Evolutionary conservation across 2,329 filamentous ascomycete genomes (phyloP).

Genomic region (Leptographium lundbergii): DNA sequence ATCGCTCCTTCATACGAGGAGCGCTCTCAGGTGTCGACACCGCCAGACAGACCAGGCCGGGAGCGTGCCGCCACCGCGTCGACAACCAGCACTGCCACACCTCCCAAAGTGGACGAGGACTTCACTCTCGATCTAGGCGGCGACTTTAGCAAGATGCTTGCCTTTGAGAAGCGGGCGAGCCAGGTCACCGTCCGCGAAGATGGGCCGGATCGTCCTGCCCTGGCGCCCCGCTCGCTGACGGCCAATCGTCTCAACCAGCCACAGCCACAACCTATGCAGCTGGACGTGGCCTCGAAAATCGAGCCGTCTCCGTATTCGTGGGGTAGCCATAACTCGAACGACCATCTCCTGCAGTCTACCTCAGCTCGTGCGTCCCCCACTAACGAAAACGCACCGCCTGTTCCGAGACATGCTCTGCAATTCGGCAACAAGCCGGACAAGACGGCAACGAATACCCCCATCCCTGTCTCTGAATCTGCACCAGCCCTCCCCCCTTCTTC

Average conservation of each 20-base stretch:
- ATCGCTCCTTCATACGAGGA: constrained; percentile 24
- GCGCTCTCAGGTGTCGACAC: constrained; percentile 13
- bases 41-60: constrained; percentile 18
- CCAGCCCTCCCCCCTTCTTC: constrained; percentile 14
- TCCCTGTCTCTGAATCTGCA: background rate
- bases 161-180: constrained; percentile 43
- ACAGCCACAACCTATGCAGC: constrained; percentile 33
- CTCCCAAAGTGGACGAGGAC: constrained; percentile 32
- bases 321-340: constrained; percentile 38
- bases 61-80: constrained; percentile 41
- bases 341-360: constrained; percentile 30
- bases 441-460: constrained; percentile 9
- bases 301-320: constrained; percentile 37
- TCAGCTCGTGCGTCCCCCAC: constrained; percentile 22
- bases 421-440: constrained; percentile 16
- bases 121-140: constrained; percentile 41
- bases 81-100: constrained; percentile 40
- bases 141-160: constrained; percentile 45
- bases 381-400: constrained; percentile 23
- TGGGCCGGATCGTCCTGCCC: constrained; percentile 20
- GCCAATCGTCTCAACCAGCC: constrained; percentile 32
- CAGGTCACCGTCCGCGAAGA: constrained; percentile 32
- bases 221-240: constrained; percentile 31
- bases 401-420: constrained; percentile 25
- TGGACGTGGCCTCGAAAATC: constrained; percentile 30